A percentile compares a stretch with the other conserved stretches of the same genome.
These are phyloP conservation scores for Cylindrotheca closterium DNA, from an alignment of 108 stramenopile species.

Conservation along the genomic window DNA sequence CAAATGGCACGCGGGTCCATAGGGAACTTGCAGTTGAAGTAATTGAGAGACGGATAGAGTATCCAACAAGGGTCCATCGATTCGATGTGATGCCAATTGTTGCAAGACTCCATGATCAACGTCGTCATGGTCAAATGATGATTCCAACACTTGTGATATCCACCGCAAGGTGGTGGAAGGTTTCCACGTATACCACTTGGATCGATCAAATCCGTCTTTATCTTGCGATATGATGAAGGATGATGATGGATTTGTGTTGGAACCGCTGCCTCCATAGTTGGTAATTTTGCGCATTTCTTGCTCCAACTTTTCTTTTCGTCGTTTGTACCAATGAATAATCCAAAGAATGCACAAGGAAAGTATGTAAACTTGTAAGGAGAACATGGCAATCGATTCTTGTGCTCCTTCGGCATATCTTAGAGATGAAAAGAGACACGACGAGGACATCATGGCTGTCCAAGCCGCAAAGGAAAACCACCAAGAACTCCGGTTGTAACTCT, in stretches of 20 bases:
- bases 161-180: conserved; percentile 13
- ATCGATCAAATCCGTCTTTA: conserved; percentile 12
- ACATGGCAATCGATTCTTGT: conserved; percentile 1
- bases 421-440: background rate
- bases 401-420: too few relatives aligned
- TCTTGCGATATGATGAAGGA: too few relatives aligned
- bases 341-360: conserved; percentile 4
- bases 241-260: too few relatives aligned
- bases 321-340: background rate
- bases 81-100: conserved; percentile 7
- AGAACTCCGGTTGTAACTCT: background rate
- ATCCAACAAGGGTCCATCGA: conserved; percentile 22
- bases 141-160: conserved; percentile 11
- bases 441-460: conserved; percentile 13
- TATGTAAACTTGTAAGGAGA: conserved; percentile 4
- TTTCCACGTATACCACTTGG: conserved; percentile 24
- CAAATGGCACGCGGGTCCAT: conserved; percentile 17
- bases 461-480: conserved; percentile 7
- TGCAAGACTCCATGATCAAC: background rate
- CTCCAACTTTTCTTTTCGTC: conserved; percentile 3
- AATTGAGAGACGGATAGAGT: background rate
- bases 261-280: background rate
- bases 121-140: background rate
- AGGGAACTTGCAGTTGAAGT: conserved; percentile 18
- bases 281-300: background rate